Conservation (phyloP, 2,329 filamentous ascomycete genomes). For the Aspergillus ibericus region DNA sequence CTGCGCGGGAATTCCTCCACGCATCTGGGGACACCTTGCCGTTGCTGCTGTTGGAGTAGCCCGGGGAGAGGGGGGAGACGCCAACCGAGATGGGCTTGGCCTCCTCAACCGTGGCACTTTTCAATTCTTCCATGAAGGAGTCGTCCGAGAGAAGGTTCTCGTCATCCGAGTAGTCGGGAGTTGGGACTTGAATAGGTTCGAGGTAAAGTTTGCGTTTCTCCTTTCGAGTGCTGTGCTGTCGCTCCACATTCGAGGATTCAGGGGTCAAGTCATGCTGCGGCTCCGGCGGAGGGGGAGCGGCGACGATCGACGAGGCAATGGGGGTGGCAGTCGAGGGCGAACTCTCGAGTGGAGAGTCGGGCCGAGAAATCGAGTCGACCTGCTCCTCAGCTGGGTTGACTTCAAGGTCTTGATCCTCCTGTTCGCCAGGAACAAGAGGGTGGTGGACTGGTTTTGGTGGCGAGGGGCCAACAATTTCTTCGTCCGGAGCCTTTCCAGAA, state of each 20-base stretch:
- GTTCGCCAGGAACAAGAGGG: conserved; percentile 17
- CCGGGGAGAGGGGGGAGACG: conserved; percentile 76
- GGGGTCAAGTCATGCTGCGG: conserved; percentile 23
- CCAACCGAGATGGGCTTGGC: conserved; percentile 77
- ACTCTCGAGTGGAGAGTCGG: conserved; percentile 18
- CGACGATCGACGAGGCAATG: conserved; percentile 22
- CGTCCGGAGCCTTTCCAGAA: conserved; percentile 24
- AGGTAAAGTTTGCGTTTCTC: conserved; percentile 38
- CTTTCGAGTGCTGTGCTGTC: conserved; percentile 27
- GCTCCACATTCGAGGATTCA: conserved; percentile 23
- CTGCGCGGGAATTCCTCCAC: conserved; percentile 40
- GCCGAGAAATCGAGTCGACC: conserved; percentile 16
- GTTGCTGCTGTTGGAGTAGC: conserved; percentile 49
- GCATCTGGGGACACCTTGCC: conserved; percentile 28
- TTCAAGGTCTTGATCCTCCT: conserved; percentile 12
- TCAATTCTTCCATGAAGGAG: conserved; percentile 79
- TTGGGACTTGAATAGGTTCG: conserved; percentile 55
- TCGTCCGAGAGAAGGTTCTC: conserved; percentile 60
- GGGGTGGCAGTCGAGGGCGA: conserved; percentile 17
- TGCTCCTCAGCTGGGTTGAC: conserved; percentile 16
- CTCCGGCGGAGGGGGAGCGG: conserved; percentile 20
- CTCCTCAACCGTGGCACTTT: conserved; percentile 77
- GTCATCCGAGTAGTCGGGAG: conserved; percentile 43
- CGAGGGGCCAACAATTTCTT: conserved; percentile 23
- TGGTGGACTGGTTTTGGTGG: conserved; percentile 21